phyloP scores from a whole-genome alignment of 352 stramenopile species.

The Globisporangium solare region DNA sequence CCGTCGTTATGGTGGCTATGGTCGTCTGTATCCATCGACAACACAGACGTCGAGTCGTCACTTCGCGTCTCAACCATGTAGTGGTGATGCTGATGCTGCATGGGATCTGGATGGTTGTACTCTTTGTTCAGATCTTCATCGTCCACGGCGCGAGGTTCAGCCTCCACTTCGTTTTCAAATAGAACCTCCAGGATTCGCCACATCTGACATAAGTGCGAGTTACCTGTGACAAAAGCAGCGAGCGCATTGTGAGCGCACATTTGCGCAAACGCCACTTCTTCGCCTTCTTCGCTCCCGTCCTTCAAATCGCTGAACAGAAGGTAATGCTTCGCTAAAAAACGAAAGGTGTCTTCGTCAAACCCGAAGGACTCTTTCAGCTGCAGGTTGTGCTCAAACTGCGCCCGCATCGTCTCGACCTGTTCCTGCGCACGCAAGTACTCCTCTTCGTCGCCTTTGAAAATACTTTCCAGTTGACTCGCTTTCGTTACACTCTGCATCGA shows the following conservation, averaged over 20 bases:
- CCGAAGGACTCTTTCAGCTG: slow-evolving; percentile 78
- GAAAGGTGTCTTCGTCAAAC: slow-evolving; percentile 83
- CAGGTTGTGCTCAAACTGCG: slow-evolving; percentile 61
- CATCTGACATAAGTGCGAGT: slow-evolving; percentile 76
- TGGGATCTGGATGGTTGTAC: slow-evolving; percentile 5
- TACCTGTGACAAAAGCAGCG: slow-evolving; percentile 67
- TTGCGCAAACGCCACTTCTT: slow-evolving; percentile 47
- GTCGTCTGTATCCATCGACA: slow-evolving; percentile 18
- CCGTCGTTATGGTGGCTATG: slow-evolving; percentile 18
- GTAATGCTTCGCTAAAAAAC: slow-evolving; percentile 79
- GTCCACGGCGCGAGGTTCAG: background rate
- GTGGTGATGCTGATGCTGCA: slow-evolving; percentile 8
- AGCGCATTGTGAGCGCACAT: slow-evolving; percentile 84
- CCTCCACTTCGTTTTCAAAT: slow-evolving; percentile 38
- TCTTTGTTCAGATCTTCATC: slow-evolving; percentile 1
- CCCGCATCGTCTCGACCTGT: slow-evolving; percentile 51
- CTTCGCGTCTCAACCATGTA: slow-evolving; percentile 15
- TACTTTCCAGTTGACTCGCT: slow-evolving; percentile 54
- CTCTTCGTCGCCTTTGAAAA: slow-evolving; percentile 59
- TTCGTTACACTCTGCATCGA: slow-evolving; percentile 75
- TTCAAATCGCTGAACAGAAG: slow-evolving; percentile 27
- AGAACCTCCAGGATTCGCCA: slow-evolving; percentile 84
- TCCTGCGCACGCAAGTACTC: slow-evolving; percentile 53
- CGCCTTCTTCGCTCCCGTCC: background rate
- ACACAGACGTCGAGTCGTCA: slow-evolving; percentile 15